Base-by-base conservation (phyloP, 2,329 filamentous ascomycete species). In the Clarireedia hainanense region DNA sequence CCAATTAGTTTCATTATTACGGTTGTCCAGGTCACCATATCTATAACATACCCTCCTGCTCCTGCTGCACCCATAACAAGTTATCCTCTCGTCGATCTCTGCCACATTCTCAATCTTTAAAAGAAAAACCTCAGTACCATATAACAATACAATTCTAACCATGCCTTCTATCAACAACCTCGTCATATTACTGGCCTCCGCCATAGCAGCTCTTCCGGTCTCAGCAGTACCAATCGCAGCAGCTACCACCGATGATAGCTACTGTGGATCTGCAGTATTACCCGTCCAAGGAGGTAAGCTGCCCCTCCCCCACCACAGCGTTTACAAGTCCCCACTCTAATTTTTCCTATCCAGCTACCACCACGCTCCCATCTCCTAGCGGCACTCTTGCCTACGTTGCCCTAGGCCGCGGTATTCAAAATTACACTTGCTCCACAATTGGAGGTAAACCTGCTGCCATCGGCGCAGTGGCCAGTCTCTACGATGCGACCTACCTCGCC, bases 361-460 rank as follows among this genome's bases (percentile, higher is more conserved):
- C 60, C 24, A 61, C 61, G 58, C 62, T 69, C 27, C 60, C 61
- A 39, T 6, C 57, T 17, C 57, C 63, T n/a, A 63, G 50, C 24
- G 57, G 65, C 24, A 58, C 63, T 17, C 60, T 72, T 37, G 55
- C 58, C 52, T 65, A 62, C 43, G 60, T 68, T 39, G 62, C 64
- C n/a, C 56, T 69, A 30, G 68, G 68, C 47, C 64, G 65, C 10
- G 68, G 68, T 40, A 56, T 65, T 37, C 68, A 70, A 51, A 70
- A 70, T 51, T 70, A 69, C 55, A 66, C 67, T 43, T 70, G 68
- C 60, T 30, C 60, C 2, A 50, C 43, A n/a, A 47, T 48, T 9
- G 57, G 57, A 17, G 61, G 59, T 10, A 53, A 51, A 7, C 58
- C 65, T 5, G 55, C 57, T 15, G 51, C 63, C 10, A 37, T 65